Evolutionary conservation across 106 monocot species (phyloP).

Genomic region (Dendrobium nobile): DNA sequence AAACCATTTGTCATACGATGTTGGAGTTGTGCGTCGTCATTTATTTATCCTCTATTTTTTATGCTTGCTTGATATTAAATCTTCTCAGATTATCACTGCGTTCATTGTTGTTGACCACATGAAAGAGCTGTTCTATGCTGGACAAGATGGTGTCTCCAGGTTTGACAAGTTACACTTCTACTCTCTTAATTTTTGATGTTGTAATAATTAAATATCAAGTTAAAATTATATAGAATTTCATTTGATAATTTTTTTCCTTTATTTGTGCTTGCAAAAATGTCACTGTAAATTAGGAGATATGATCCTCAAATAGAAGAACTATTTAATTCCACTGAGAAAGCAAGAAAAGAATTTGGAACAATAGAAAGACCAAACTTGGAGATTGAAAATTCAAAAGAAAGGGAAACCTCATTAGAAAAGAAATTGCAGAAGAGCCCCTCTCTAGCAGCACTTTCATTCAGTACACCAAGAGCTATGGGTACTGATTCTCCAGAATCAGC

Average conservation of each 20-base stretch:
- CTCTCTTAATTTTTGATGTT: not conserved
- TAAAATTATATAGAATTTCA: not conserved
- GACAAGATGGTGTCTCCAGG: constrained; percentile 33
- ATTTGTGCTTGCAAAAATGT: not conserved
- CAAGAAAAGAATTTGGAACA: constrained; percentile 53
- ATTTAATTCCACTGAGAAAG: constrained; percentile 56
- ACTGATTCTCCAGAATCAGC: not conserved
- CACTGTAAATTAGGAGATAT: constrained; percentile 42
- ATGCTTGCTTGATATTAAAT: not conserved
- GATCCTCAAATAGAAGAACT: constrained; percentile 45
- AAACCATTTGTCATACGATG: no score
- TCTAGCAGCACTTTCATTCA: not conserved
- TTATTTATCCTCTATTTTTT: not conserved
- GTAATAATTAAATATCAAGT: no score
- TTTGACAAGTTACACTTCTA: constrained; percentile 1
- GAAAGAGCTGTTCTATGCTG: constrained; percentile 51
- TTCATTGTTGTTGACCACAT: constrained; percentile 77
- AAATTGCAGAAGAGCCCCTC: constrained; percentile 11
- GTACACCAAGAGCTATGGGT: not conserved
- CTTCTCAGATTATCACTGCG: constrained; percentile 51
- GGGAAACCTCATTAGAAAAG: constrained; percentile 14
- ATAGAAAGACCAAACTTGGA: constrained; percentile 56
- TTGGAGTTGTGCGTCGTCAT: no score
- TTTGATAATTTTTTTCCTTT: not conserved
- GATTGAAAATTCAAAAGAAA: constrained; percentile 35